Percentiles rank a stretch among this genome's conserved stretches.
These are phyloP conservation scores for Potentilla sterilis DNA, from an alignment of 306 rosid genomes.

Conservation along the genomic window DNA sequence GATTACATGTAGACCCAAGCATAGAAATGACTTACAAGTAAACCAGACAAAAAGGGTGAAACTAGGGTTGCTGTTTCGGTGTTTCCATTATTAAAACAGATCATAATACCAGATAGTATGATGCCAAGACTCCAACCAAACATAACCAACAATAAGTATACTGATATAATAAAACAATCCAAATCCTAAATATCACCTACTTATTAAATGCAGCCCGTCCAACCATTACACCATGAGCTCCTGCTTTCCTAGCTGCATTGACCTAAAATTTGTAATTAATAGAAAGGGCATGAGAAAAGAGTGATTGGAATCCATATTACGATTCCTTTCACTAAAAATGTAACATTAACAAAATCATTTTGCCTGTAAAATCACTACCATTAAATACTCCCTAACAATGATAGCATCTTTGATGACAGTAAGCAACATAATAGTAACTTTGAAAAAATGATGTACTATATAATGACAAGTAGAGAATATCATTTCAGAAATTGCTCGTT, in stretches of 20 bases:
- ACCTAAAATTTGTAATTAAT: slow-evolving; percentile 42
- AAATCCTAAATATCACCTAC: slow-evolving; percentile 39
- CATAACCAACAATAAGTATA: neutral
- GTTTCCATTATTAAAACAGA: neutral
- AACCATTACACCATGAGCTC: slow-evolving; percentile 99
- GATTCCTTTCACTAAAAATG: neutral
- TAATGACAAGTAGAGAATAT: neutral
- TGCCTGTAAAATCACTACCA: neutral
- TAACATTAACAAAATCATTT: neutral
- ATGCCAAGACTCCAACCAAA: neutral
- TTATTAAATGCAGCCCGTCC: slow-evolving; percentile 90
- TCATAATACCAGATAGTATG: neutral
- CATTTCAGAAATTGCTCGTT: neutral
- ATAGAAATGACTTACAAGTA: too few species aligned
- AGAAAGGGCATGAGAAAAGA: slow-evolving; percentile 14
- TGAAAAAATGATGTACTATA: neutral
- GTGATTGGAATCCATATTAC: neutral
- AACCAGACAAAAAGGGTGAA: too few species aligned
- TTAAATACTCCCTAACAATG: neutral
- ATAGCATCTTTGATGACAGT: neutral
- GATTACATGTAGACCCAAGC: neutral
- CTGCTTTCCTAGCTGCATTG: slow-evolving; percentile 70
- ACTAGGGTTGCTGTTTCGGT: too few species aligned
- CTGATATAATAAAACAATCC: neutral
- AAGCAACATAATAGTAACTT: neutral